Conservation (phyloP, 2,329 filamentous ascomycete species). For the Calonectria leucothoes region DNA sequence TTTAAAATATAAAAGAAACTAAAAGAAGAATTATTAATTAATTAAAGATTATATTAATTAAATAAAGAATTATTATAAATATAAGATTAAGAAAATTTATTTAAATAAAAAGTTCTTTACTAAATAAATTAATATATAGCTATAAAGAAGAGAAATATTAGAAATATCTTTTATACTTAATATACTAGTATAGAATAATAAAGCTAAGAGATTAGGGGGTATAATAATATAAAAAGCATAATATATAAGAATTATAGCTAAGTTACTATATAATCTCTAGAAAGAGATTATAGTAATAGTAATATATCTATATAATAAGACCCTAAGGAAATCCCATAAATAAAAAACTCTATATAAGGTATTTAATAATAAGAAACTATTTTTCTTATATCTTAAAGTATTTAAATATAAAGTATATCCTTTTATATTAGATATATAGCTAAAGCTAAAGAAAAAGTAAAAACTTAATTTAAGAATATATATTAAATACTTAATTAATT, state of each 20-base stretch:
- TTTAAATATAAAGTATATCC: neutral
- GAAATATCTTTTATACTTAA: neutral
- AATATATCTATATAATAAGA: neutral
- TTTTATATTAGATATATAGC: neutral
- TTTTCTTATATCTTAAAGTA: neutral
- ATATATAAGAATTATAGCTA: neutral
- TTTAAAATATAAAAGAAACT: neutral
- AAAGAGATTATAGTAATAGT: neutral
- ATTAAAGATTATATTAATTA: neutral
- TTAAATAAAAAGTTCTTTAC: neutral
- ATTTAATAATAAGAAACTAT: neutral
- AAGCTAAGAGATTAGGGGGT: neutral
- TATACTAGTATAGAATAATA: neutral
- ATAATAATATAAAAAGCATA: neutral
- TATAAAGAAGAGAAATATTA: neutral
- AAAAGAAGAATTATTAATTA: neutral
- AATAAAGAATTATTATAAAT: neutral
- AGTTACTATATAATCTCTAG: neutral
- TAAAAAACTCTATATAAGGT: neutral
- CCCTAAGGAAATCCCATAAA: neutral
- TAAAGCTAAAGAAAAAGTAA: neutral
- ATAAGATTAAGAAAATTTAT: neutral
- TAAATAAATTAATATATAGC: neutral
- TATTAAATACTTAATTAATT: neutral
- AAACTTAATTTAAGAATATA: neutral